Evolutionary conservation across 2,329 filamentous ascomycete species (phyloP).

Genomic region (Penicillium sp.): DNA sequence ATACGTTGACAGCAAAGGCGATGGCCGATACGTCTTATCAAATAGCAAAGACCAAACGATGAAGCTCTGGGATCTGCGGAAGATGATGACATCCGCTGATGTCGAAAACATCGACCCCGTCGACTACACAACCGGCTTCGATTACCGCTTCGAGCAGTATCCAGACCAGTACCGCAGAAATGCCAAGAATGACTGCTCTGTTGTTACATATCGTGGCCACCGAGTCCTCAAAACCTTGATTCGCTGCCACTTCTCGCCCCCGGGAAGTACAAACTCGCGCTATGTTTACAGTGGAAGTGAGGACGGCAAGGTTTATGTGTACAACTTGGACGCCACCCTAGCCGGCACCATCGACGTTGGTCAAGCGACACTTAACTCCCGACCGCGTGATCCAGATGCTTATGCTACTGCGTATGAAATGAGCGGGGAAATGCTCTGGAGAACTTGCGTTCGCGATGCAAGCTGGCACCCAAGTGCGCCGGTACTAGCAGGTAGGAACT

Average conservation of each 20-base stretch:
- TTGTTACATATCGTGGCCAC: slow-evolving; percentile 93
- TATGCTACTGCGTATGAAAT: slow-evolving; percentile 58
- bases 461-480: slow-evolving; percentile 88
- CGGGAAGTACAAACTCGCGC: slow-evolving; percentile 77
- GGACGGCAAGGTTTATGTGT: slow-evolving; percentile 86
- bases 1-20: slow-evolving; percentile 76
- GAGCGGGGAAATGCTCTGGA: slow-evolving; percentile 60
- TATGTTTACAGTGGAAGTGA: slow-evolving; percentile 93
- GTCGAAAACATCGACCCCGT: slow-evolving; percentile 53
- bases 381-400: slow-evolving; percentile 54
- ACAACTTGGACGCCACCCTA: slow-evolving; percentile 86
- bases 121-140: slow-evolving; percentile 58
- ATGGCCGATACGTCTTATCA: slow-evolving; percentile 83
- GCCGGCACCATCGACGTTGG: slow-evolving; percentile 76
- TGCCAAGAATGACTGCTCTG: slow-evolving; percentile 82
- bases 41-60: slow-evolving; percentile 97
- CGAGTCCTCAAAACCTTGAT: slow-evolving; percentile 86
- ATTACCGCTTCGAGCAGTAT: slow-evolving; percentile 60
- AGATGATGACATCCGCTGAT: slow-evolving; percentile 72
- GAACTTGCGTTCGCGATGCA: slow-evolving; percentile 79
- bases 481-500: slow-evolving; percentile 63
- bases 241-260: slow-evolving; percentile 90
- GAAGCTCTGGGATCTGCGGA: slow-evolving; percentile 94
- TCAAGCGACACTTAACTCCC: slow-evolving; percentile 62
- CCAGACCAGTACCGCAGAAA: slow-evolving; percentile 51